These are phyloP conservation scores for Sarcomyxa edulis DNA, from an alignment of 768 basidiomycete species.

Conservation along the genomic window DNA sequence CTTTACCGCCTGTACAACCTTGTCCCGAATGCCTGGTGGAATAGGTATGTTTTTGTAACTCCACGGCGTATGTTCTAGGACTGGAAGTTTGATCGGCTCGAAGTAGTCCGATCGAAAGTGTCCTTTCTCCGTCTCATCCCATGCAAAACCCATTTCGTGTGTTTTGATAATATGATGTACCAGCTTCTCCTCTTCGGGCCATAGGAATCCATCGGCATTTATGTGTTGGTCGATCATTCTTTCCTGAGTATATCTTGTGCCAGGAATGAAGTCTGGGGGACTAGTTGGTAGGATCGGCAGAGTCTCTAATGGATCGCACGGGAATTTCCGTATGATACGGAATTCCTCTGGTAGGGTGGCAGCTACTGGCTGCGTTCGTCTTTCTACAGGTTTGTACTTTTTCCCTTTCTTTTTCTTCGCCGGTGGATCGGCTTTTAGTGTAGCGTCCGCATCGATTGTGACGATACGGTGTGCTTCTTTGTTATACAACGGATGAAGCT, in stretches of 20 bases:
- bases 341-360: conserved; percentile 20
- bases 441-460: too few relatives aligned
- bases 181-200: conserved; percentile 22
- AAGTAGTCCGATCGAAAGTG: conserved; percentile 22
- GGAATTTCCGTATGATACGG: conserved; percentile 10
- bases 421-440: too few relatives aligned
- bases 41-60: conserved; percentile 24
- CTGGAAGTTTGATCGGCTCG: conserved; percentile 24
- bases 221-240: conserved; percentile 16
- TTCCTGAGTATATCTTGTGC: conserved; percentile 15
- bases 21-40: conserved; percentile 21
- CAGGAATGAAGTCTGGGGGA: conserved; percentile 17
- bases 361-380: too few relatives aligned
- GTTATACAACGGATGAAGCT: too few relatives aligned
- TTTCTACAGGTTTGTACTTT: too few relatives aligned
- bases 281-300: conserved; percentile 13
- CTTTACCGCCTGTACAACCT: conserved; percentile 26
- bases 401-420: too few relatives aligned
- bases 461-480: too few relatives aligned
- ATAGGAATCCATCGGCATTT: conserved; percentile 15
- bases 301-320: conserved; percentile 18
- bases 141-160: conserved; percentile 22
- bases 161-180: conserved; percentile 14
- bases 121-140: conserved; percentile 23
- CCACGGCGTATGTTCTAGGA: conserved; percentile 29